A percentile compares a stretch with the other conserved stretches of the same genome.
Conservation (phyloP, 2,329 filamentous ascomycete genomes). For the Hymenoscyphus repandus region DNA sequence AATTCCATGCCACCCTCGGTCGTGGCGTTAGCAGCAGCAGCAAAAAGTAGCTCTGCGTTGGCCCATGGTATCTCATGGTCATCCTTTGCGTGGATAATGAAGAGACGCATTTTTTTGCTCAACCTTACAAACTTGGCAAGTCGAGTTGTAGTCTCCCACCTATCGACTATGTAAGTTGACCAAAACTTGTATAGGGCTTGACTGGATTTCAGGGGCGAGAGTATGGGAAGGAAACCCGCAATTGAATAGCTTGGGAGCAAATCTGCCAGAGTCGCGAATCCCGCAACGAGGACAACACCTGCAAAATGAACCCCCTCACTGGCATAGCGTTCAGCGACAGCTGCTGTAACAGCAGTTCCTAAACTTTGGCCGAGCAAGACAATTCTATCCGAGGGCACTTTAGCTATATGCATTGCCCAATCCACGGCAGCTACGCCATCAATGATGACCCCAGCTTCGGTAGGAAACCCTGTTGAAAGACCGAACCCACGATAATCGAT, state of each 20-base stretch:
- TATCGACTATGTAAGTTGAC: slow-evolving; percentile 63
- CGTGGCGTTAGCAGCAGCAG: slow-evolving; percentile 50
- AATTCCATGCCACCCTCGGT: slow-evolving; percentile 31
- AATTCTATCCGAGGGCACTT: slow-evolving; percentile 65
- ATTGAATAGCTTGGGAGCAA: slow-evolving; percentile 73
- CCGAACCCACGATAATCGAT: slow-evolving; percentile 92
- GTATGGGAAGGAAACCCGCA: slow-evolving; percentile 69
- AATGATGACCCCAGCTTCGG: slow-evolving; percentile 73
- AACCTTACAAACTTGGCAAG: slow-evolving; percentile 51
- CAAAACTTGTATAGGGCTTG: slow-evolving; percentile 60
- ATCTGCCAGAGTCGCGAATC: slow-evolving; percentile 69
- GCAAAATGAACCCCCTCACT: slow-evolving; percentile 62
- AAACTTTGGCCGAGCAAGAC: slow-evolving; percentile 82
- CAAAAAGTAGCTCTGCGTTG: slow-evolving; percentile 61
- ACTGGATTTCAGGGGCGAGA: slow-evolving; percentile 68
- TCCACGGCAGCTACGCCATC: slow-evolving; percentile 71
- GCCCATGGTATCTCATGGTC: slow-evolving; percentile 77
- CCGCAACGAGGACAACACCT: slow-evolving; percentile 71
- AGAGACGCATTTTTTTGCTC: slow-evolving; percentile 56
- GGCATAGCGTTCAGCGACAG: slow-evolving; percentile 66
- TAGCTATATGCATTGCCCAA: slow-evolving; percentile 61
- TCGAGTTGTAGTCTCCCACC: slow-evolving; percentile 69
- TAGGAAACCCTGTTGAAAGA: slow-evolving; percentile 71
- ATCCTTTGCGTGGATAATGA: slow-evolving; percentile 73
- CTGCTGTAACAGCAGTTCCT: slow-evolving; percentile 78